These are phyloP conservation scores for Fusarium tuaranense DNA, from an alignment of 2,329 filamentous ascomycete genomes.

Conservation along the genomic window DNA sequence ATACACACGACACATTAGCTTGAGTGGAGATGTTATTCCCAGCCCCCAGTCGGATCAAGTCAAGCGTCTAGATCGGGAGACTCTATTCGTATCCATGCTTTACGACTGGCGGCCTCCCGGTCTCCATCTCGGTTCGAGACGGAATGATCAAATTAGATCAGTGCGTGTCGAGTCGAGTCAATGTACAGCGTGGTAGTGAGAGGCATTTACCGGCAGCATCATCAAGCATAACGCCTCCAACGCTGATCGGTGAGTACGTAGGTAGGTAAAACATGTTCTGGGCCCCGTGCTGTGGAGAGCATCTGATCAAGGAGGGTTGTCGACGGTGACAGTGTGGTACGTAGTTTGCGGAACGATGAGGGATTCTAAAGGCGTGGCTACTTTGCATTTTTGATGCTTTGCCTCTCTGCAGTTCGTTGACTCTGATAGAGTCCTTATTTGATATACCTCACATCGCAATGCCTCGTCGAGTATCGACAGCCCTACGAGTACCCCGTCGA, in stretches of 20 bases:
- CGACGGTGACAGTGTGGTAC: neutral
- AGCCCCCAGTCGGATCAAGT: neutral
- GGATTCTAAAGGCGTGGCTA: neutral
- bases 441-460: neutral
- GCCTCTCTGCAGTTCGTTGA: neutral
- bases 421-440: neutral
- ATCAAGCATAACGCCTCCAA: neutral
- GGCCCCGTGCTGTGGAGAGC: neutral
- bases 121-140: neutral
- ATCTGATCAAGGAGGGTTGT: neutral
- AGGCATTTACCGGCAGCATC: neutral
- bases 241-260: neutral
- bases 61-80: neutral
- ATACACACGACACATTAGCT: slow-evolving; percentile 15
- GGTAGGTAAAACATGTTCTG: neutral
- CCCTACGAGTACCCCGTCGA: neutral
- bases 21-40: slow-evolving; percentile 16
- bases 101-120: neutral
- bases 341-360: neutral
- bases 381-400: neutral
- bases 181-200: neutral
- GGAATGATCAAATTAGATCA: neutral
- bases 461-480: neutral
- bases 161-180: neutral
- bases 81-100: neutral